Base-by-base conservation (phyloP, 805 yeast species). In the Ogataea philodendri region DNA sequence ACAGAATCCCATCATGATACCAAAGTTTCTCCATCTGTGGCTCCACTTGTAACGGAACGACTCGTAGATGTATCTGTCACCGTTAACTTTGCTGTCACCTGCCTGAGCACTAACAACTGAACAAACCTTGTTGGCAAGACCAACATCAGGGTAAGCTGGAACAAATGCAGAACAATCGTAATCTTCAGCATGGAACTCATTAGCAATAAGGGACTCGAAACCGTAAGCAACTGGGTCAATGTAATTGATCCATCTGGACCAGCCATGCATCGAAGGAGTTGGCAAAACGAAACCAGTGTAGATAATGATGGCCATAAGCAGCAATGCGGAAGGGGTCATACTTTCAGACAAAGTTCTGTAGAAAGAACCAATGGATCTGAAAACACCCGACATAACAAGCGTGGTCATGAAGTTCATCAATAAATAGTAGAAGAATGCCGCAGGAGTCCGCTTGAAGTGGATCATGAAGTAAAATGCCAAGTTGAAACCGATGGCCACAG, bases 11-110 rank as follows among this genome's bases (percentile, higher is more conserved):
- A 78, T 32, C 24, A 67, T 57, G 45, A 84, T 80, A 55, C 89
- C 95, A 44, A 80, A 72, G 54, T 86, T 82, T 64, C 95, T 76
- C 95, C 95, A 86, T 35, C 73, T 72, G 59, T 85, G 84, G 15
- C 59, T 41, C 49, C 66, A 69, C 28, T 52, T 56, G 64, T 80
- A 86, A 26, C 59, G 54, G 59, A 58, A 85, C 10, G 79, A 56
- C 9, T 46, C 57, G 7, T 42, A 43, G 37, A 85, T 45, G 51
- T 81, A 85, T 22, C 56, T 59, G 45, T 78, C 75, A 48, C 95
- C 95, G 20, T 57, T 50, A 30, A 85, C 84, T 32, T 45, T 45
- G 9, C 52, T 39, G 15, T 56, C 52, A 26, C 94, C 93, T 2
- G 78, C 63, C 3, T 48, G 46, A 9, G 89, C 65, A 24, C 90